phyloP scores from a whole-genome alignment of 257 asterid genomes.

The Salvia hispanica region DNA sequence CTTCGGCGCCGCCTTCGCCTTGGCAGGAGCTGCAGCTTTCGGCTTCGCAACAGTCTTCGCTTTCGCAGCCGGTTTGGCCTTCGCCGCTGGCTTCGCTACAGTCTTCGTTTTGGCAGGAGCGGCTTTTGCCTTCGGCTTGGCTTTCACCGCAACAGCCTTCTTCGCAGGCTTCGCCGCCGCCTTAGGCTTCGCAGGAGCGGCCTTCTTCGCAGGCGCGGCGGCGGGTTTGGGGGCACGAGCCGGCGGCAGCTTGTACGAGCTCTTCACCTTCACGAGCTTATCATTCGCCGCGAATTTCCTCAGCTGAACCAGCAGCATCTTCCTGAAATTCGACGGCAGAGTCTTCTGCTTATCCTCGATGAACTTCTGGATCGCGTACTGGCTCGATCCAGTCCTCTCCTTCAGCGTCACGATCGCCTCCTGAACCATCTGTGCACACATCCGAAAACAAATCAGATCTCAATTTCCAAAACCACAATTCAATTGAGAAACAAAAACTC shows the following conservation, averaged over 20 bases:
- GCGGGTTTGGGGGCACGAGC: constrained; percentile 39
- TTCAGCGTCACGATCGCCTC: constrained; percentile 72
- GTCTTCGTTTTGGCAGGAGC: constrained; percentile 34
- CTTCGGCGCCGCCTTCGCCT: constrained; percentile 47
- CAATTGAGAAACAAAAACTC: background rate
- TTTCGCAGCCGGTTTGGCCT: constrained; percentile 48
- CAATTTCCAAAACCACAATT: constrained; percentile 4
- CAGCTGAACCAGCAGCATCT: constrained; percentile 64
- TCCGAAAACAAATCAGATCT: constrained; percentile 20
- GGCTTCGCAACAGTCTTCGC: constrained; percentile 50
- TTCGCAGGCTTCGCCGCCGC: constrained; percentile 25
- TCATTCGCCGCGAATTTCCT: constrained; percentile 63
- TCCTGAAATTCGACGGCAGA: constrained; percentile 76
- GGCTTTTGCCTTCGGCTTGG: constrained; percentile 35
- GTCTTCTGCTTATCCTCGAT: constrained; percentile 70
- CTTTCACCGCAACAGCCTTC: constrained; percentile 23
- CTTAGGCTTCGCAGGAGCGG: constrained; percentile 12
- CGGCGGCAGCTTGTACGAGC: constrained; percentile 59
- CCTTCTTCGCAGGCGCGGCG: constrained; percentile 26
- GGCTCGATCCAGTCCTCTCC: constrained; percentile 86
- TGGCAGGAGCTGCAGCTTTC: constrained; percentile 41
- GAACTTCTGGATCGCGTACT: constrained; percentile 69
- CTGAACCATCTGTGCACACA: constrained; percentile 63
- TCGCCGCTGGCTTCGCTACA: constrained; percentile 40
- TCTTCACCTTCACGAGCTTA: constrained; percentile 69